Conservation (phyloP, 129 eudicot genomes). For the Scalesia atractyloides region DNA sequence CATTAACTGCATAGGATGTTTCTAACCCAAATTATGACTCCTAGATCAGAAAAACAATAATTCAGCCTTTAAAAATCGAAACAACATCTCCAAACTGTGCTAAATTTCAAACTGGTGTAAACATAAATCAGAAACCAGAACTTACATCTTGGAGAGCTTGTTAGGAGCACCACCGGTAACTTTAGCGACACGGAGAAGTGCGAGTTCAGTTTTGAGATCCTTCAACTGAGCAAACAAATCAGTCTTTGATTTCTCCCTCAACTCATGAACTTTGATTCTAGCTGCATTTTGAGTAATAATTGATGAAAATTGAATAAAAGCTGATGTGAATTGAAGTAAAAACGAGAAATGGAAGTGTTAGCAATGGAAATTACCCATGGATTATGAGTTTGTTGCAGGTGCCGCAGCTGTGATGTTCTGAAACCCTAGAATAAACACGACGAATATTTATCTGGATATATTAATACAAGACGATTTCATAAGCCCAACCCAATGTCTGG, state of each 20-base stretch:
- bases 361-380: constrained; percentile 27
- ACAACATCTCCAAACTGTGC: too few species aligned
- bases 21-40: too few species aligned
- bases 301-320: background rate
- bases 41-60: too few species aligned
- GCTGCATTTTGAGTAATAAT: constrained; percentile 29
- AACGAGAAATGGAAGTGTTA: too few species aligned
- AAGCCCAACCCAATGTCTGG: too few species aligned
- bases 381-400: background rate
- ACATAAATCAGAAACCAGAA: background rate
- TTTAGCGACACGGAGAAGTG: constrained; percentile 68
- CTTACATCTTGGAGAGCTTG: constrained; percentile 66
- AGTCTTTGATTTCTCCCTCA: constrained; percentile 46
- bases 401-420: background rate
- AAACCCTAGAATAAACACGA: constrained; percentile 19
- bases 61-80: too few species aligned
- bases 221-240: constrained; percentile 51
- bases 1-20: too few species aligned
- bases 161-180: constrained; percentile 67
- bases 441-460: too few species aligned
- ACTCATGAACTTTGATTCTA: constrained; percentile 57
- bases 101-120: background rate
- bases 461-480: too few species aligned
- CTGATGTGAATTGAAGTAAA: too few species aligned
- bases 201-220: constrained; percentile 57